phyloP scores from a whole-genome alignment of 805 yeast genomes.

The Vanderwaltozyma polyspora region DNA sequence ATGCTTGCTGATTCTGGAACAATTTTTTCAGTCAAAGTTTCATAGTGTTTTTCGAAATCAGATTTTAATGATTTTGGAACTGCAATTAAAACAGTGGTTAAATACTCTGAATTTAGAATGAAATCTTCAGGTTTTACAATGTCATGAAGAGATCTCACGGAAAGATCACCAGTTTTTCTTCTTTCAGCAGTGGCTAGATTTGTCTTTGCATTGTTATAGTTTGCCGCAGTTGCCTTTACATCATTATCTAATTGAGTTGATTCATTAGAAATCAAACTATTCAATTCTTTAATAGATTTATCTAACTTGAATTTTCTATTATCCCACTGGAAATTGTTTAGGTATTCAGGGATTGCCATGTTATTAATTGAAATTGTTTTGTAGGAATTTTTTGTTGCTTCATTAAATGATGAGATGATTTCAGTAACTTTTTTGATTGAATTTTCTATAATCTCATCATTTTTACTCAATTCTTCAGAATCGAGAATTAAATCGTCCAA shows the following conservation, averaged over 20 bases:
- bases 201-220: slow-evolving; percentile 73
- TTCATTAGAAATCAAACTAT: slow-evolving; percentile 59
- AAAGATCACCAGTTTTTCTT: slow-evolving; percentile 85
- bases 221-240: slow-evolving; percentile 61
- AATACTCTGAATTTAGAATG: slow-evolving; percentile 74
- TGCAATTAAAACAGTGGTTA: slow-evolving; percentile 76
- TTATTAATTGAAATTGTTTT: slow-evolving; percentile 42
- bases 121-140: slow-evolving; percentile 76
- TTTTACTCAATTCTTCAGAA: slow-evolving; percentile 76
- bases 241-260: slow-evolving; percentile 78
- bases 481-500: slow-evolving; percentile 83
- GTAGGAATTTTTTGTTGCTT: slow-evolving; percentile 34
- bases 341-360: slow-evolving; percentile 44
- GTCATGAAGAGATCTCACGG: slow-evolving; percentile 83
- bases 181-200: slow-evolving; percentile 81
- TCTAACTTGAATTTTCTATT: slow-evolving; percentile 76
- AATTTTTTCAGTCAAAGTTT: slow-evolving; percentile 64
- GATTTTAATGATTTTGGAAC: slow-evolving; percentile 59
- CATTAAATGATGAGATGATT: slow-evolving; percentile 41
- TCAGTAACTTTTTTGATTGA: slow-evolving; percentile 71
- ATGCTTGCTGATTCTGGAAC: slow-evolving; percentile 81
- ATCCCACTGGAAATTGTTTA: slow-evolving; percentile 80
- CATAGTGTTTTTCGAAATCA: slow-evolving; percentile 62
- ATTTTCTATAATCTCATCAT: slow-evolving; percentile 64
- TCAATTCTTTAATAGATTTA: slow-evolving; percentile 67